Evolutionary conservation across 106 monocot genomes (phyloP).

Genomic region (Dioscorea alata): DNA sequence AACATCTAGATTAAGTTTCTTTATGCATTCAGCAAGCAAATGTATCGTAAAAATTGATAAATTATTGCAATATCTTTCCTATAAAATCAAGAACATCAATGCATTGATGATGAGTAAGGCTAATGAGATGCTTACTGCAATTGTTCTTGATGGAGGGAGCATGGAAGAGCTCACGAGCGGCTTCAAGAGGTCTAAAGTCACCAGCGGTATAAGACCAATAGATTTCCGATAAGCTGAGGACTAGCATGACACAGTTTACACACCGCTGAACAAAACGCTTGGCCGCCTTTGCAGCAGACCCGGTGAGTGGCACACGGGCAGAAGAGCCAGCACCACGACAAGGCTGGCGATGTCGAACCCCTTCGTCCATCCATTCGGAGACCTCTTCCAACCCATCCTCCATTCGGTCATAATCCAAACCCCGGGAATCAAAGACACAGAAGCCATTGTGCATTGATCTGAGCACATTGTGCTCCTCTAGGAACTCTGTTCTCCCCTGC

Average conservation of each 20-base stretch:
- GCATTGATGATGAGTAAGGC: too few species aligned
- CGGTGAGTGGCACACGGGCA: neutral
- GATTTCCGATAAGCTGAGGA: conserved; percentile 40
- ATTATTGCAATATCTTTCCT: too few species aligned
- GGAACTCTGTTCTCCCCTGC: conserved; percentile 29
- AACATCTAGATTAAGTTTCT: too few species aligned
- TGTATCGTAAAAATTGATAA: too few species aligned
- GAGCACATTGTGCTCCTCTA: conserved; percentile 76
- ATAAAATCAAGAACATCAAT: too few species aligned
- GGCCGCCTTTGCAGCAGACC: conserved; percentile 2
- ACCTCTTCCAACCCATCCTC: conserved; percentile 39
- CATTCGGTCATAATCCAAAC: conserved; percentile 28
- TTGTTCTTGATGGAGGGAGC: conserved; percentile 17
- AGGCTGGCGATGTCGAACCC: conserved; percentile 56
- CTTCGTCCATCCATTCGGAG: conserved; percentile 45
- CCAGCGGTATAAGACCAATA: conserved; percentile 24
- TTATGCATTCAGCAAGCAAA: too few species aligned
- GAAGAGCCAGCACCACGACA: conserved; percentile 13
- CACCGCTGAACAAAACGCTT: conserved; percentile 35
- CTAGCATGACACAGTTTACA: conserved; percentile 45
- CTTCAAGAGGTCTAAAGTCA: conserved; percentile 22
- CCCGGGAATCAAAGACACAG: conserved; percentile 66
- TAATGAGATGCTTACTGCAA: conserved; percentile 29
- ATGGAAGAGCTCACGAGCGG: conserved; percentile 41
- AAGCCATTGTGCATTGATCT: conserved; percentile 49